Base-by-base conservation (phyloP, 2,329 filamentous ascomycete genomes). In the Aspergillus vadensis region DNA sequence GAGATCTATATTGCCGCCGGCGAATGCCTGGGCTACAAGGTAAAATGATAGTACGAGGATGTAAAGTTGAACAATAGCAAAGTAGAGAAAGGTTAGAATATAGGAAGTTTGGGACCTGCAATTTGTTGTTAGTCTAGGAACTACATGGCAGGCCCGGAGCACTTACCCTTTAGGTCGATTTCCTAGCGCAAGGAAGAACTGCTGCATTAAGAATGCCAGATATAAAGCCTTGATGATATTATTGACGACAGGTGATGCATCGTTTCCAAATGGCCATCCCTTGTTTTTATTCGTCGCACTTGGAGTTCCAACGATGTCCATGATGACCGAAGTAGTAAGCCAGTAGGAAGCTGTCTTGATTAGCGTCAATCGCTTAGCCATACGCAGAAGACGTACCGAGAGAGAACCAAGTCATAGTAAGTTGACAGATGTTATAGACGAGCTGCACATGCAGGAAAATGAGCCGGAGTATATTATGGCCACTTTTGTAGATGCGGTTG, bases 401-500 rank as follows among this genome's bases (percentile, higher is more conserved):
- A 61, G 84, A 81, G 70, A 97, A 98, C 95, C 95, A 99, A 69
- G 92, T 88, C 77, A 99, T 88, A 76, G 97, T 81, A 63, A 95
- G 87, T 71, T 91, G 91, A 77, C 90, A 88, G 72, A 92, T 83
- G 81, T 97, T 98, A 87, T 99, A 99, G 72, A 98, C 72, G 77
- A 97, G 87, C 79, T 99, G 95, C 67, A 99, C 82, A 81, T 98
- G 95, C 77, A 99, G 87, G 85, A 98, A 97, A 84, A 98, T 91
- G 93, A 98, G 97, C 82, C 95, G 93, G 68, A 98, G 79, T 65
- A 98, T 84, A 85, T 97, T 98, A 84, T 99, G 95, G 48, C 94
- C 93, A 76, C 89, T 93, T 84, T 96, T 96, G 86, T 98, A 99
- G 90, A 98, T 96, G 68, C 95, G 91, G 50, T 92, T 91, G 73